Conservation (phyloP, 768 basidiomycete genomes). For the Auriscalpium vulgare region DNA sequence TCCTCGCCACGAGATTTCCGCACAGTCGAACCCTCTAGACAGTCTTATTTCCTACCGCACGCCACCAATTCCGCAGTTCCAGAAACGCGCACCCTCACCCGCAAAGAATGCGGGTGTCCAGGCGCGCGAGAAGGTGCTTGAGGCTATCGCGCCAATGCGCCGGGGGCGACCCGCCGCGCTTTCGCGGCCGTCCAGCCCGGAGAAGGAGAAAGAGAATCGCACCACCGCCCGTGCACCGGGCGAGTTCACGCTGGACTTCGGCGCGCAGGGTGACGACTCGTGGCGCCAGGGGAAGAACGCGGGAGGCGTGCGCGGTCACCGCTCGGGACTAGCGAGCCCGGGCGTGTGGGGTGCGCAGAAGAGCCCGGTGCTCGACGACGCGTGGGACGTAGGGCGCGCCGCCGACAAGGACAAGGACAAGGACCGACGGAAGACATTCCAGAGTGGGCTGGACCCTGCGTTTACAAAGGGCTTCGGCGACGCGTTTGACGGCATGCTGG, state of each 20-base stretch:
- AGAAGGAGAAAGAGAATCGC: slow-evolving; percentile 5
- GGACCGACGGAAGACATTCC: slow-evolving; percentile 12
- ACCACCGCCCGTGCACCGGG: not conserved
- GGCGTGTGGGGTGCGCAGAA: slow-evolving; percentile 6
- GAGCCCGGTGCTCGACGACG: slow-evolving; percentile 5
- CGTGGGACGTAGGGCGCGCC: slow-evolving; percentile 4
- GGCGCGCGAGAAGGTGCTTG: slow-evolving; percentile 69
- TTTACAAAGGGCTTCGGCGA: slow-evolving; percentile 49
- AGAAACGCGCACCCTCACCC: slow-evolving; percentile 20
- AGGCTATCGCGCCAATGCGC: slow-evolving; percentile 74
- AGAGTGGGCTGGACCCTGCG: not conserved
- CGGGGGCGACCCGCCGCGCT: slow-evolving; percentile 48
- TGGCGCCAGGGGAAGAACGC: slow-evolving; percentile 8
- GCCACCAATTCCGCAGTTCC: slow-evolving; percentile 13
- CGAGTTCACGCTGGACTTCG: slow-evolving; percentile 19
- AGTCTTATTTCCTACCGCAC: slow-evolving; percentile 31
- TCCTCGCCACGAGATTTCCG: slow-evolving; percentile 23
- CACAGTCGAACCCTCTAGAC: slow-evolving; percentile 24
- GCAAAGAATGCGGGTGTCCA: slow-evolving; percentile 49
- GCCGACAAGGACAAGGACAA: slow-evolving; percentile 7
- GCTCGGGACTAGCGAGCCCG: slow-evolving; percentile 13
- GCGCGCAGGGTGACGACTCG: slow-evolving; percentile 21
- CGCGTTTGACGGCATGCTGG: slow-evolving; percentile 32
- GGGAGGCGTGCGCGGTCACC: slow-evolving; percentile 15
- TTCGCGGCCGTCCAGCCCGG: slow-evolving; percentile 23